Percentiles rank a stretch among this genome's conserved stretches.
Evolutionary conservation across 2,329 filamentous ascomycete species (phyloP).

Genomic region (Cryphonectria nitschkei): DNA sequence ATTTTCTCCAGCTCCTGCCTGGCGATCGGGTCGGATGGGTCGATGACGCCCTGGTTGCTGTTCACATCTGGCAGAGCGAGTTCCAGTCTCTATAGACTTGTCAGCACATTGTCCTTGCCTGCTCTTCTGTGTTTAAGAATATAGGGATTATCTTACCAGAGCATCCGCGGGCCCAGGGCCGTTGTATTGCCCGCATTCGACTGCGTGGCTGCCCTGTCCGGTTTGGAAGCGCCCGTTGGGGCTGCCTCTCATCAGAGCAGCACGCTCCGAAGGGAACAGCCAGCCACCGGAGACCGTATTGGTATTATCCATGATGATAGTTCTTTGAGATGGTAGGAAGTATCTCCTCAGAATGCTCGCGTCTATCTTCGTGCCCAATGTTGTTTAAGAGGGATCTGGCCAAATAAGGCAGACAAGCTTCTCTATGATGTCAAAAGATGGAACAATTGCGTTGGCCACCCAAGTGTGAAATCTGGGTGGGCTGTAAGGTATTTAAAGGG

Average conservation of each 20-base stretch:
- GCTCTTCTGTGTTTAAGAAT: background rate
- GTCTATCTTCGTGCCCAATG: background rate
- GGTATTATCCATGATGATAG: background rate
- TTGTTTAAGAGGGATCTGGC: background rate
- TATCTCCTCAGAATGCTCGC: background rate
- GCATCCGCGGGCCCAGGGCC: background rate
- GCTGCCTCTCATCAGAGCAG: background rate
- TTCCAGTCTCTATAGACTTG: slow-evolving; percentile 11
- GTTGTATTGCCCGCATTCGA: background rate
- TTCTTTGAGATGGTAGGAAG: background rate
- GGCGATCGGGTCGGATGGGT: slow-evolving; percentile 14
- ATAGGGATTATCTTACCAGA: background rate
- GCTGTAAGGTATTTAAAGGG: background rate
- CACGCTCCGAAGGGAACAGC: background rate
- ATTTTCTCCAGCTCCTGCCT: slow-evolving; percentile 11
- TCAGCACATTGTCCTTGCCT: background rate
- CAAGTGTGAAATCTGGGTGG: background rate
- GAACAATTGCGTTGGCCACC: background rate
- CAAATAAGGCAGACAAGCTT: background rate
- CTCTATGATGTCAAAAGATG: background rate
- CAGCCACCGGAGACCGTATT: background rate
- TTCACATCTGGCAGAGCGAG: slow-evolving; percentile 18
- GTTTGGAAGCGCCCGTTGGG: background rate
- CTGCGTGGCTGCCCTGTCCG: background rate
- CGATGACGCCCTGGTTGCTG: slow-evolving; percentile 10